Percentiles rank a stretch among this genome's conserved stretches.
Evolutionary conservation across 208 protist species (phyloP).

Genomic region (Kentomonas sorsogonicus): DNA sequence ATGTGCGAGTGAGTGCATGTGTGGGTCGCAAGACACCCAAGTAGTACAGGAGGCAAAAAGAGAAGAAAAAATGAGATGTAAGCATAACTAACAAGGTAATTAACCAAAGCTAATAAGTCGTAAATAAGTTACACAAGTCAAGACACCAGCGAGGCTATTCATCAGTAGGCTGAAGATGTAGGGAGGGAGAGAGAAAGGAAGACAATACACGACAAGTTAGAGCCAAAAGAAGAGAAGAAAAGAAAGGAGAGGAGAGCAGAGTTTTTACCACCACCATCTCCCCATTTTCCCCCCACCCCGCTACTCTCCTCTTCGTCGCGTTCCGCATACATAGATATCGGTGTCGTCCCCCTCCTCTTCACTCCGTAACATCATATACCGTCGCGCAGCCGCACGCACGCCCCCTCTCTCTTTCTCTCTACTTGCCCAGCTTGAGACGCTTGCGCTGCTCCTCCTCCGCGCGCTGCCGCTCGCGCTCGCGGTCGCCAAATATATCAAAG

Average conservation of each 20-base stretch:
- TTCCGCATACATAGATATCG: not conserved
- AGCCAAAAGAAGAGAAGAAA: too few species aligned
- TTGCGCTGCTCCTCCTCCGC: not conserved
- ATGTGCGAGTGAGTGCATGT: too few species aligned
- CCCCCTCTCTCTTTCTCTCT: not conserved
- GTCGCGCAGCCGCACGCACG: not conserved
- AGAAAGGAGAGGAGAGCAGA: not conserved
- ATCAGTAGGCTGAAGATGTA: too few species aligned
- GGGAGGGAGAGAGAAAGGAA: too few species aligned
- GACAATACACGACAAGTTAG: too few species aligned
- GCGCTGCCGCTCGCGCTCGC: slow-evolving; percentile 27
- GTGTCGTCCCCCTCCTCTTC: not conserved
- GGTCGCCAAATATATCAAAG: slow-evolving; percentile 79
- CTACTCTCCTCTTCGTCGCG: not conserved
- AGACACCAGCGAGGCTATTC: not conserved
- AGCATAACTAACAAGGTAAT: too few species aligned
- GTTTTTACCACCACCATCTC: slow-evolving; percentile 7
- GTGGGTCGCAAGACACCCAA: too few species aligned
- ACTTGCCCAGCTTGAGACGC: slow-evolving; percentile 16
- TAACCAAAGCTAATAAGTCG: too few species aligned
- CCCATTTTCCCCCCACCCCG: not conserved
- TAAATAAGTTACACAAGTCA: not conserved
- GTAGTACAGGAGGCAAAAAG: too few species aligned
- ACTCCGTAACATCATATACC: not conserved
- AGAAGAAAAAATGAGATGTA: too few species aligned